phyloP scores from a whole-genome alignment of 306 rosid genomes.

The Bauhinia variegata region DNA sequence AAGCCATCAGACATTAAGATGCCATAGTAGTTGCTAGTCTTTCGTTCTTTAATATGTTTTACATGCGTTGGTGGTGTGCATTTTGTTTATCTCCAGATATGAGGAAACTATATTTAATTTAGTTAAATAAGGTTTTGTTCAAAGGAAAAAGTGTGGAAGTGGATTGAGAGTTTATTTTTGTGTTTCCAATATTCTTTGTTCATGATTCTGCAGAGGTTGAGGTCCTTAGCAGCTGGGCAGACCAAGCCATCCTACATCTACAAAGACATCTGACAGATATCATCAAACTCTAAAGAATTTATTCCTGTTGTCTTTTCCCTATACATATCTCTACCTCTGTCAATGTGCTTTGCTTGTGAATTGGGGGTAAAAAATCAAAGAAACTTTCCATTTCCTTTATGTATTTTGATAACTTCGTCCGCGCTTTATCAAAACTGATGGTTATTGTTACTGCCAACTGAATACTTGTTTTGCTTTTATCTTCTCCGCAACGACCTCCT shows the following conservation, averaged over 20 bases:
- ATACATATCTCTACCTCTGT: not conserved
- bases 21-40: too few species aligned
- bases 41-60: too few species aligned
- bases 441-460: not conserved
- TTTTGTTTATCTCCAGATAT: constrained; percentile 4
- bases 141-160: constrained; percentile 20
- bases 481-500: not conserved
- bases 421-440: constrained; percentile 1
- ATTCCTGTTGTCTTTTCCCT: not conserved
- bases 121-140: not conserved
- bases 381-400: constrained; percentile 6
- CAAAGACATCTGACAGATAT: constrained; percentile 43
- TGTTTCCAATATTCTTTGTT: constrained; percentile 41
- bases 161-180: constrained; percentile 3
- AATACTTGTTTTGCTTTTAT: not conserved
- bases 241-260: constrained; percentile 41
- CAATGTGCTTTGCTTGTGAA: constrained; percentile 19
- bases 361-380: not conserved
- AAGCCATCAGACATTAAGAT: too few species aligned
- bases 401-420: constrained; percentile 21
- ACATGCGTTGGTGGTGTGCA: too few species aligned
- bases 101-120: not conserved
- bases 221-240: constrained; percentile 51
- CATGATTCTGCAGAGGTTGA: constrained; percentile 56
- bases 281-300: constrained; percentile 15